Base-by-base conservation (phyloP, 2,329 filamentous ascomycete genomes). In the Zymoseptoria tritici region DNA sequence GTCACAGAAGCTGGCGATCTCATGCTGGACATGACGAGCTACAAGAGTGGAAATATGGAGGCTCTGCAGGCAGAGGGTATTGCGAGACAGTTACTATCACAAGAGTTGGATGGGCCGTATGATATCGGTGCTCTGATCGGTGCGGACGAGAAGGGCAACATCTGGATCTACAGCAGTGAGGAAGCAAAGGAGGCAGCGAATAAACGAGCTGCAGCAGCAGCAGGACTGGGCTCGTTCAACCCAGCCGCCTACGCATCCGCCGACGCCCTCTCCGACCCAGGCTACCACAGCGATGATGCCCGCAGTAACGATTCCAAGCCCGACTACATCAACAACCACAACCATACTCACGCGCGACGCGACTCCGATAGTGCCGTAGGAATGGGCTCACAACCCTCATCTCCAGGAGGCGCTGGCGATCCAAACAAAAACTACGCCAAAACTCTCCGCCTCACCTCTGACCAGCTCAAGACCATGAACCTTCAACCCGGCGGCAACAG, bases 91-190 rank as follows among this genome's bases (percentile, higher is more conserved):
- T 91, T 99, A 55, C 82, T 99, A 11, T 87, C 91, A 0, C 91
- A 99, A 71, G 93, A 97, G 75, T 78, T 97, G 13, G 90, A 96
- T 69, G 94, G 92, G 21, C 91, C 93, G 71, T 97, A 97, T 73
- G 94, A 99, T 72, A 96, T 99, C 68, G 94, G 94, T 5, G 88
- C 93, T 1, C 81, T 99, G 29, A 96, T 99, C 68, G 94, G 92
- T 11, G 93, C 94, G 52, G 94, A 99, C 71, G 91, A 96, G 70
- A 86, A 94, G 61, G 94, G 94, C 6, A 99, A 99, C 69, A 81
- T 99, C n/a, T 97, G 94, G 93, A 97, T 99, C 66, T 99, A 99
- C 77, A 94, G 91, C 76, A 97, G 92, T 68, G 92, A 97, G 74
- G 92, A 96, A 71, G 91, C 94, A 22, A 97, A 97, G 71, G 88